These are phyloP conservation scores for Aspergillus glaucus DNA, from an alignment of 2,329 filamentous ascomycete genomes.

Conservation along the genomic window DNA sequence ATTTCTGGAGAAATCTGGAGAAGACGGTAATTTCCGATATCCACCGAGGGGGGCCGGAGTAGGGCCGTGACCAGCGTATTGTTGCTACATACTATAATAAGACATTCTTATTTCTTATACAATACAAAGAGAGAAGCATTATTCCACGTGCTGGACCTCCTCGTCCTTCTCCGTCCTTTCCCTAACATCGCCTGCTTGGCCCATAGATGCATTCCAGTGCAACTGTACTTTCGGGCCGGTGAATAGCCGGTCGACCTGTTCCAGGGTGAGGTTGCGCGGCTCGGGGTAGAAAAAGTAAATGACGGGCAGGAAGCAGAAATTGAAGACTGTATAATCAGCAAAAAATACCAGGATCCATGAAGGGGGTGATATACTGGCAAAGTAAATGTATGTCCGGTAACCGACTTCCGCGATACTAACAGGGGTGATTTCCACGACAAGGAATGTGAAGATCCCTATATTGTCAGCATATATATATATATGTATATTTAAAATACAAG, in stretches of 20 bases:
- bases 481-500: background rate
- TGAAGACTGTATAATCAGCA: conserved; percentile 28
- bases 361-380: conserved; percentile 19
- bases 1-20: background rate
- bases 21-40: background rate
- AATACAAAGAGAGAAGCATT: background rate
- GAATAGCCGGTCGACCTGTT: conserved; percentile 34
- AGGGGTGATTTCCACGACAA: conserved; percentile 42
- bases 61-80: no score
- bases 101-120: background rate
- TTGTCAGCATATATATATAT: background rate
- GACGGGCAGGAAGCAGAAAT: conserved; percentile 45
- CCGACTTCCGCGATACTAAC: conserved; percentile 36
- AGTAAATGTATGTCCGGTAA: conserved; percentile 42
- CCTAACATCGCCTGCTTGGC: conserved; percentile 16
- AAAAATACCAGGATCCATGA: background rate
- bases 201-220: conserved; percentile 25
- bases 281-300: conserved; percentile 40
- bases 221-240: conserved; percentile 24
- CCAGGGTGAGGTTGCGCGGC: conserved; percentile 25
- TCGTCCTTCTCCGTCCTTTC: conserved; percentile 13
- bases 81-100: no score
- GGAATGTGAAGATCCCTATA: conserved; percentile 39
- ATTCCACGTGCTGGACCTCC: conserved; percentile 19
- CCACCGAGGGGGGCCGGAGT: background rate